A percentile compares a stretch with the other conserved stretches of the same genome.
Conservation (phyloP, 2,329 filamentous ascomycete genomes). For the Trichoderma breve region DNA sequence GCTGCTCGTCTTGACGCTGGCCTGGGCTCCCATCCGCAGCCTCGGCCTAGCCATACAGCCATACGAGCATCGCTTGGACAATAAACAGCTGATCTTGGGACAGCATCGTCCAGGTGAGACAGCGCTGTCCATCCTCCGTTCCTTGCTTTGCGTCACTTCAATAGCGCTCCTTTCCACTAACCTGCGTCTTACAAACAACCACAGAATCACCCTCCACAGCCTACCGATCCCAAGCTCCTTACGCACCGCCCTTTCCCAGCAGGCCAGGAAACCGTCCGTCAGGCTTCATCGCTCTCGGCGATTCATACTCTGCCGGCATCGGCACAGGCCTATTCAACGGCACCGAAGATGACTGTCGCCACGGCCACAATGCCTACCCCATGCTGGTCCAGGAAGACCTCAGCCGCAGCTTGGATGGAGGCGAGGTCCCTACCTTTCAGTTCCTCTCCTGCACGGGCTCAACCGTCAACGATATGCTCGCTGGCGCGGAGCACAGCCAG, state of each 20-base stretch:
- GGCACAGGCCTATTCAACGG: conserved; percentile 42
- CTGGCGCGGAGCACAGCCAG: conserved; percentile 38
- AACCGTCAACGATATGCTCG: conserved; percentile 41
- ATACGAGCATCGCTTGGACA: not conserved
- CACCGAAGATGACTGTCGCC: conserved; percentile 42
- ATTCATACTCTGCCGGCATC: conserved; percentile 50
- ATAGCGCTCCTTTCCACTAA: not conserved
- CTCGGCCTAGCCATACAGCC: not conserved
- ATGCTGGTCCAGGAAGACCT: conserved; percentile 42
- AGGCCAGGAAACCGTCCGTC: conserved; percentile 21
- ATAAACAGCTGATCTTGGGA: not conserved
- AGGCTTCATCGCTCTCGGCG: conserved; percentile 44
- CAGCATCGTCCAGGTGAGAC: not conserved
- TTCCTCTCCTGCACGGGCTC: conserved; percentile 49
- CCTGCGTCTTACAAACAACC: not conserved
- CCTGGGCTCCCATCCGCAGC: not conserved
- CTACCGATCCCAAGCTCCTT: conserved; percentile 12
- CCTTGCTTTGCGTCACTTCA: not conserved
- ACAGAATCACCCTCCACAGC: not conserved
- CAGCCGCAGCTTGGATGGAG: not conserved
- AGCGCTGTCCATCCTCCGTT: not conserved
- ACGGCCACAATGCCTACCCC: conserved; percentile 42
- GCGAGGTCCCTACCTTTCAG: conserved; percentile 35
- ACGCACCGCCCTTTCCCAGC: conserved; percentile 9
- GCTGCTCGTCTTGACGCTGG: not conserved